Base-by-base conservation (phyloP, 2,329 filamentous ascomycete species). In the Penicillium oxalicum region DNA sequence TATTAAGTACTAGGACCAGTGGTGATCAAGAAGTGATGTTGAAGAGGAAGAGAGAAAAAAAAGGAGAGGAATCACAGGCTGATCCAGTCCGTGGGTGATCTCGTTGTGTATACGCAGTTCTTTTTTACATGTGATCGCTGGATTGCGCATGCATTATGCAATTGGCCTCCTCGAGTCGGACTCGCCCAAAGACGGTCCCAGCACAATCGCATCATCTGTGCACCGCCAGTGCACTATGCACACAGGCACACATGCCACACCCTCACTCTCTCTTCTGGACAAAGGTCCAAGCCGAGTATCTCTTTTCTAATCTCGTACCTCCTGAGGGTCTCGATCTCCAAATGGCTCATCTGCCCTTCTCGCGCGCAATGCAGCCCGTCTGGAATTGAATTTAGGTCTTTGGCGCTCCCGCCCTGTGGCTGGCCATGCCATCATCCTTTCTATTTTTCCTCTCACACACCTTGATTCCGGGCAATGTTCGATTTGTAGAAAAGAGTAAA, bases 61-160 rank as follows among this genome's bases (percentile, higher is more conserved):
- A 38, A 40, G 42, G 43, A 47, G 29, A 34, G 29, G 9, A 13
- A 24, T 43, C 6, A 28, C 11, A 35, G 13, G n/a, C 9, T 25
- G 13, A 12, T 18, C 36, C 3, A 43, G 40, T 32, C 29, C 29
- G 33, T 43, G 40, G 40, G 40, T 32, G 25, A 33, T 25, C 35
- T 13, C 37, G 50, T 50, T 51, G 52, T 49, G 35, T 52, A 45
- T 51, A 52, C 54, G 29, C 29, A 49, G 48, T 51, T 18, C 44
- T 35, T 40, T 45, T 56, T 60, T 53, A 59, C 58, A 60, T 60
- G 58, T 60, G 58, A 60, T 59, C 51, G 52, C 49, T 50, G 38
- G 58, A 60, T 59, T 53, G 54, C 52, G 53, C 46, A 39, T 40
- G 42, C 48, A 44, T 53, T 53, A 56, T 58, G 57, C 51, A 56